Evolutionary conservation across 208 protist species (phyloP).

Genomic region (Leishmania arabica): DNA sequence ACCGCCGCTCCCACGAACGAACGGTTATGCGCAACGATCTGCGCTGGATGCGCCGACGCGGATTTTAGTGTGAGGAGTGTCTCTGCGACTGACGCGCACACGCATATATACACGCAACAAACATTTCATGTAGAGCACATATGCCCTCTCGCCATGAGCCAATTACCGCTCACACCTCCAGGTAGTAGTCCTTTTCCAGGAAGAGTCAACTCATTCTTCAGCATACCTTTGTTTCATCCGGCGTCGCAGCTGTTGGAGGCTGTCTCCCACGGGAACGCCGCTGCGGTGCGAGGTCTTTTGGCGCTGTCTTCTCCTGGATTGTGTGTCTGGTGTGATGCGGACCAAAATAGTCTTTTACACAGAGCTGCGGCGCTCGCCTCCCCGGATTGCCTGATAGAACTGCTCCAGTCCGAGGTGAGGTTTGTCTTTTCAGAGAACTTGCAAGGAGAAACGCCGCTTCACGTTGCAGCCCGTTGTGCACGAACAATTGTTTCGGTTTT

Average conservation of each 20-base stretch:
- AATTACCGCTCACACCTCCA: neutral
- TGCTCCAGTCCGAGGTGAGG: constrained; percentile 20
- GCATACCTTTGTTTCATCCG: constrained; percentile 3
- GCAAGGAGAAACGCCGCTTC: constrained; percentile 54
- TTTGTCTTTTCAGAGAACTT: constrained; percentile 36
- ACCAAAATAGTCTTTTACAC: constrained; percentile 47
- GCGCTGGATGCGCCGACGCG: neutral
- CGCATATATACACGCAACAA: neutral
- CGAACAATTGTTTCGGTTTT: constrained; percentile 33
- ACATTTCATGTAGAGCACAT: neutral
- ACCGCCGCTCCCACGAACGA: neutral
- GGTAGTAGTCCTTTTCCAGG: neutral
- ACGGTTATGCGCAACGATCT: neutral
- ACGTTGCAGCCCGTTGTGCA: constrained; percentile 32
- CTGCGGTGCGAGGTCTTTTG: constrained; percentile 17
- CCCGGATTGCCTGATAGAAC: constrained; percentile 47
- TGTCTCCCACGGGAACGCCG: constrained; percentile 15
- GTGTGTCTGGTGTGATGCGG: constrained; percentile 21
- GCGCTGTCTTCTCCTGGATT: neutral
- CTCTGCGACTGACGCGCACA: neutral
- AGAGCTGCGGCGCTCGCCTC: constrained; percentile 28
- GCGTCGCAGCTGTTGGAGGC: constrained; percentile 9
- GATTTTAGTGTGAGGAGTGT: neutral
- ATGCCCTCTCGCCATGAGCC: constrained; percentile 6
- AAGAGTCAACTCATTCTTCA: neutral